Percentiles rank a stretch among this genome's conserved stretches.
These are phyloP conservation scores for Zychaea mexicana DNA, from an alignment of 371 early-diverging fungal genomes.

Conservation along the genomic window DNA sequence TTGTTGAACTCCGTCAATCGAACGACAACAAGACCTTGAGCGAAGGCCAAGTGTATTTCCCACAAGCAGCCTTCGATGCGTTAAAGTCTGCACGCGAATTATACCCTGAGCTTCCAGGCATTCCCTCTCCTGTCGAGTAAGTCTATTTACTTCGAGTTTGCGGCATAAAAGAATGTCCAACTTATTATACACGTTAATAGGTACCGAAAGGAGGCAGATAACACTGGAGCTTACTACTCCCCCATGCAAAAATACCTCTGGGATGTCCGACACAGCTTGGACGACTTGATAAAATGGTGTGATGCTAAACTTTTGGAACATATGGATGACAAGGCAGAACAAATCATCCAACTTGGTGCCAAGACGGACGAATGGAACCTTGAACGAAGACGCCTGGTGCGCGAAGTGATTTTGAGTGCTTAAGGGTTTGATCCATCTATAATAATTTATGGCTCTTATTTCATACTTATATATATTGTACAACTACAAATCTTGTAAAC, in stretches of 20 bases:
- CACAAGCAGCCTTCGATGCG: slow-evolving; percentile 40
- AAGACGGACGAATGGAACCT: slow-evolving; percentile 27
- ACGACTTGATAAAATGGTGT: slow-evolving; percentile 24
- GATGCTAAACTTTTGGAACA: slow-evolving; percentile 13
- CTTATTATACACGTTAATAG: slow-evolving; percentile 8
- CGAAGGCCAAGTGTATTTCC: slow-evolving; percentile 45
- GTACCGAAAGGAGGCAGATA: slow-evolving; percentile 27
- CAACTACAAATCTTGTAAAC: not conserved
- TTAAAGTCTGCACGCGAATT: slow-evolving; percentile 39
- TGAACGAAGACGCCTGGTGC: slow-evolving; percentile 23
- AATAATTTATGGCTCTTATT: not conserved
- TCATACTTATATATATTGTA: not conserved
- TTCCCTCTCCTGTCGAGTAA: slow-evolving; percentile 38
- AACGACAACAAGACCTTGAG: slow-evolving; percentile 23
- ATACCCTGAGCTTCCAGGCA: slow-evolving; percentile 41
- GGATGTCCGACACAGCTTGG: slow-evolving; percentile 37
- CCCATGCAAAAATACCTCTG: slow-evolving; percentile 53
- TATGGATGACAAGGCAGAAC: slow-evolving; percentile 10
- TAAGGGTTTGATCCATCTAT: no score
- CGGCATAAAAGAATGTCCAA: not conserved
- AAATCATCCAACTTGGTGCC: slow-evolving; percentile 13
- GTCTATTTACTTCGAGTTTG: not conserved
- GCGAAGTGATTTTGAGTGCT: slow-evolving; percentile 12
- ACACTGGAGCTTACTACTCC: slow-evolving; percentile 50
- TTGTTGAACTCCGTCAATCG: slow-evolving; percentile 39